Base-by-base conservation (phyloP, 139 green algal genomes). In the Closterium sp. region DNA sequence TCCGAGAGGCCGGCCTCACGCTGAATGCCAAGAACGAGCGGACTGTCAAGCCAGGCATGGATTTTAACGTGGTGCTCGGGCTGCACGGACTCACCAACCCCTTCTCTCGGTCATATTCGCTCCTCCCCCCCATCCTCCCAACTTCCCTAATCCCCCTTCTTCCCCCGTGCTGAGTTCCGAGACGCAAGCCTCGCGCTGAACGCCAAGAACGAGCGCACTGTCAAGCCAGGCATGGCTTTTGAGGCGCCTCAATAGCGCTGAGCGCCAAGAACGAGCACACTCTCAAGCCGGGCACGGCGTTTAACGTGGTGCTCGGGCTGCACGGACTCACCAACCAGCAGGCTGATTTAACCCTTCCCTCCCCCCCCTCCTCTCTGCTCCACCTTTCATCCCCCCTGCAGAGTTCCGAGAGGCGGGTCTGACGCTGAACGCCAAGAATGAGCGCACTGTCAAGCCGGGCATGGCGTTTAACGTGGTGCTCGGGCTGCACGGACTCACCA, bases 401-500 rank as follows among this genome's bases (percentile, higher is more conserved):
- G 94, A 96, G 89, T 94, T 96, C 85, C 64, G 90, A 4, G 94
- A 96, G 66, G 43, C 31, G 0, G 34, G 88, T 66, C 91, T 95
- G 31, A 31, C 86, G 23, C 91, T 98, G 7, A 96, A 91, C n/a
- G 76, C 93, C 30, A 96, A 95, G 84, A 97, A 96, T 93, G 86
- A 93, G 23, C 88, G 84, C 16, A 88, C 30, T 43, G 93, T 96
- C 21, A 91, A 90, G n/a, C 85, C 93, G 0, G 94, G 95, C 83
- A 97, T 96, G 95, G 94, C 95, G 0, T 97, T 97, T 91, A 97
- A 97, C 88, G 94, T 97, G 32, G 92, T 91, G 31, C 28, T 97
- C 33, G 55, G 55, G 0, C n/a, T 93, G 33, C 91, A 93, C 21
- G 76, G 34, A 25, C 36, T 93, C 28, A 88, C 38, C 35, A 93